Base-by-base conservation (phyloP, 2,329 filamentous ascomycete species). In the Aureobasidium sp. region DNA sequence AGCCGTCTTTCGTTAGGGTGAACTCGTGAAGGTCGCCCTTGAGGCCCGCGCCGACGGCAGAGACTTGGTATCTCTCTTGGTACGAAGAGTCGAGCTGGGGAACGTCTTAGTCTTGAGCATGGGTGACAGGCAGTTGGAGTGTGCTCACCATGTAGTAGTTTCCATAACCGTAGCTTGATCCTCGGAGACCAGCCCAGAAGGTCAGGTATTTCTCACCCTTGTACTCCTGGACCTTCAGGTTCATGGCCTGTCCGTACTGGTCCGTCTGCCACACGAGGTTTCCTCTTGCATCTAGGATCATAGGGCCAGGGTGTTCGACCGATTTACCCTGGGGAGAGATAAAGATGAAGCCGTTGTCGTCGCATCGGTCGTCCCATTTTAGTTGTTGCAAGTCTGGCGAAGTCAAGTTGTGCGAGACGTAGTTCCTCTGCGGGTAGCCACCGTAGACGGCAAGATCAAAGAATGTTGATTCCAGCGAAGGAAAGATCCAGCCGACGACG, bases 21-120 rank as follows among this genome's bases (percentile, higher is more conserved):
- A 78, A 74, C 50, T 78, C 75, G 65, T 79, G 77, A 47, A 76
- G 70, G 10, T 73, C 75, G 6, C 72, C 75, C 27, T 66, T 60
- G 35, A 68, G 72, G 49, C 65, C 65, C 71, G 15, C 66, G 71
- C 62, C 74, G 66, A 46, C 74, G 38, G 59, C 66, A 61, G 50
- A 63, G 1, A 69, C 50, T 29, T 63, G 66, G 17, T 70, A 65
- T n/a, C 67, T 68, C 25, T 68, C 64, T 21, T 67, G 58, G 45
- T 70, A 70, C 17, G 70, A 70, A n/a, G 69, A 69, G 38, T 68
- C 54, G 25, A 61, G 53, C 60, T 61, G 19, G 13, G 42, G 10
- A 10, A 63, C 65, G 8, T 67, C 61, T 33, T 65, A 65, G 60
- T 43, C 3, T 29, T 23, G 51, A n/a, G 27, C 8, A 4, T 21